Evolutionary conservation across 139 green algal species (phyloP).

Genomic region (Chlamydomonas sp.): DNA sequence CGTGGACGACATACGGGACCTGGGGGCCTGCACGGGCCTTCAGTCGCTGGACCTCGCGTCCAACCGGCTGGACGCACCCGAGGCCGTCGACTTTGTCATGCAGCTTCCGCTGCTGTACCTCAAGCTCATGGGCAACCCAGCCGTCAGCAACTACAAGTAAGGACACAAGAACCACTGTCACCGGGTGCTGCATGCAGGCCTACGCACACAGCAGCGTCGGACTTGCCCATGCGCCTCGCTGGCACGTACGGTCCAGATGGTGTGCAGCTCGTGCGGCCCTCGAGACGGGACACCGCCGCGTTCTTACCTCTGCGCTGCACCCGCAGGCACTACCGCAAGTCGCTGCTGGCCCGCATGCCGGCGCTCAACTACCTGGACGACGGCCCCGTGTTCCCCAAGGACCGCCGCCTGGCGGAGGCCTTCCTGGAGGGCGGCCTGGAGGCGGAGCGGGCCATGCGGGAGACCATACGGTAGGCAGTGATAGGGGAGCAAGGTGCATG

Average conservation of each 20-base stretch:
- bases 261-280: neutral
- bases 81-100: conserved; percentile 53
- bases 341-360: conserved; percentile 69
- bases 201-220: neutral
- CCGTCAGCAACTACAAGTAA: conserved; percentile 60
- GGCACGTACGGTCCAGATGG: neutral
- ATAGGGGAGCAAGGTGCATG: conserved; percentile 6
- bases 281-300: neutral
- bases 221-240: neutral
- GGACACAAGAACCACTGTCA: neutral
- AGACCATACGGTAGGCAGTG: conserved; percentile 26
- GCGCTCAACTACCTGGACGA: conserved; percentile 80
- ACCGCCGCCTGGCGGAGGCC: conserved; percentile 67
- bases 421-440: conserved; percentile 62
- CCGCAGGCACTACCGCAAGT: conserved; percentile 78
- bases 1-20: conserved; percentile 48
- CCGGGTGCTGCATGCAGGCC: neutral
- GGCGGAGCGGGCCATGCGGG: conserved; percentile 53
- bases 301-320: neutral
- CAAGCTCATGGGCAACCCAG: conserved; percentile 68
- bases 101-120: conserved; percentile 65
- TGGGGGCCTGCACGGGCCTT: conserved; percentile 54
- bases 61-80: conserved; percentile 60
- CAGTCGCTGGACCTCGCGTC: conserved; percentile 64
- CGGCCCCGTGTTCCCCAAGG: conserved; percentile 65